phyloP scores from a whole-genome alignment of 805 yeast species.

The Tetrapisispora fleetii region DNA sequence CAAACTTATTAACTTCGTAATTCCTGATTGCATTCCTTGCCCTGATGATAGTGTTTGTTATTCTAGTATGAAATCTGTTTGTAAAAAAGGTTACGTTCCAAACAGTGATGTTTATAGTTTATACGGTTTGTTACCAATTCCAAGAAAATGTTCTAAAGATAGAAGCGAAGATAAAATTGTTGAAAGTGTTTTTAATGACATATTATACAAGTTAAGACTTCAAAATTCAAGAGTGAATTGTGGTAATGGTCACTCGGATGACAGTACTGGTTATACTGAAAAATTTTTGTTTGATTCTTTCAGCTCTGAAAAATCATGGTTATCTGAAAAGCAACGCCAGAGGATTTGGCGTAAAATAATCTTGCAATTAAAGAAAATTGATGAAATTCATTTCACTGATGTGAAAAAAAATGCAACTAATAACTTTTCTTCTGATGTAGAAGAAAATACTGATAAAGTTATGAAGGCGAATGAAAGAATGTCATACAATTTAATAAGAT shows the following conservation, averaged over 20 bases:
- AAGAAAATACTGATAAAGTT: neutral
- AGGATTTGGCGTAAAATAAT: conserved; percentile 57
- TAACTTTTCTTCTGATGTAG: neutral
- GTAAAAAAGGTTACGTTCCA: conserved; percentile 55
- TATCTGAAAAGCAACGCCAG: conserved; percentile 42
- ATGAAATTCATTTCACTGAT: conserved; percentile 34
- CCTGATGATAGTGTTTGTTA: conserved; percentile 72
- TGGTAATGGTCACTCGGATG: conserved; percentile 37
- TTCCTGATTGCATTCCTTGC: conserved; percentile 63
- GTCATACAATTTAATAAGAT: conserved; percentile 38
- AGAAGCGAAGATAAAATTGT: conserved; percentile 54
- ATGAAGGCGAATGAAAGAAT: neutral
- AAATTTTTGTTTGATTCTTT: conserved; percentile 39
- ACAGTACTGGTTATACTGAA: conserved; percentile 39
- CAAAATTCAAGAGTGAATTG: conserved; percentile 53
- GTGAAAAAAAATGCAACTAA: neutral
- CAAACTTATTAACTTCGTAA: conserved; percentile 7
- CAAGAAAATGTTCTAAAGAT: conserved; percentile 63
- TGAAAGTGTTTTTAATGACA: conserved; percentile 50
- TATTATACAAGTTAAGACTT: conserved; percentile 48
- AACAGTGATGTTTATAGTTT: conserved; percentile 23
- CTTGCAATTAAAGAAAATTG: conserved; percentile 49
- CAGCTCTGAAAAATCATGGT: conserved; percentile 20
- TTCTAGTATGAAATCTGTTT: conserved; percentile 44
- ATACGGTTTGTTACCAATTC: conserved; percentile 47